A percentile compares a stretch with the other conserved stretches of the same genome.
These are phyloP conservation scores for Penicillium sp. DNA, from an alignment of 2,329 filamentous ascomycete genomes.

Conservation along the genomic window DNA sequence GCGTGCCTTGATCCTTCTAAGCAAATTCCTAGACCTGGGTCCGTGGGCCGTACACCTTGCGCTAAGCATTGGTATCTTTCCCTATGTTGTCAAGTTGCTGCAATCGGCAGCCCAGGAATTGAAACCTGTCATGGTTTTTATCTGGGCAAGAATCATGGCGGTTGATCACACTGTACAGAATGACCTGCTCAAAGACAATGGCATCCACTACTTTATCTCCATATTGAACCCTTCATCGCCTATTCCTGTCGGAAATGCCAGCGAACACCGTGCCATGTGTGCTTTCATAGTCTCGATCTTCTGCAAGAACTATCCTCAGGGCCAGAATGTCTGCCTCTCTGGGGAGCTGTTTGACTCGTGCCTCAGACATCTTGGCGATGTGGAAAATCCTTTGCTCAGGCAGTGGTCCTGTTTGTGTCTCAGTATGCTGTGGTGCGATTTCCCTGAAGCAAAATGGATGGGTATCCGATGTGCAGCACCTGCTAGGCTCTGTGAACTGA, in stretches of 20 bases:
- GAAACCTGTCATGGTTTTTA: conserved; percentile 99
- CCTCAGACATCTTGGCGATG: conserved; percentile 76
- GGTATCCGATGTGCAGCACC: conserved; percentile 89
- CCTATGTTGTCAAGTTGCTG: conserved; percentile 94
- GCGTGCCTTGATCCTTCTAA: conserved; percentile 83
- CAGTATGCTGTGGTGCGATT: conserved; percentile 89
- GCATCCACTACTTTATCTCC: conserved; percentile 93
- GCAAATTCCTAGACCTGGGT: conserved; percentile 89
- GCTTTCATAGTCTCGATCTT: conserved; percentile 97
- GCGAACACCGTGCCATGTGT: conserved; percentile 98
- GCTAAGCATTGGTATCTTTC: conserved; percentile 96
- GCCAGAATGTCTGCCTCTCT: conserved; percentile 86
- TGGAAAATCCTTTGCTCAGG: conserved; percentile 80
- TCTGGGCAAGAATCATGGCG: conserved; percentile 93
- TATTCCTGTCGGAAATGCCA: conserved; percentile 80
- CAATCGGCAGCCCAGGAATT: conserved; percentile 93
- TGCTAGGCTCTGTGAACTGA: conserved; percentile 73
- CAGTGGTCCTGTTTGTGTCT: conserved; percentile 97
- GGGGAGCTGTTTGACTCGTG: conserved; percentile 89
- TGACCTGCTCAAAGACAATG: conserved; percentile 93
- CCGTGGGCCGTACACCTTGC: conserved; percentile 99
- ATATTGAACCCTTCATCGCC: conserved; percentile 83
- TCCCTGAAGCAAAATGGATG: conserved; percentile 90
- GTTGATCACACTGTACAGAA: conserved; percentile 92
- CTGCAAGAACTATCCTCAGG: conserved; percentile 90